Conservation (phyloP, 108 stramenopile genomes). For the Bacterosira constricta region DNA sequence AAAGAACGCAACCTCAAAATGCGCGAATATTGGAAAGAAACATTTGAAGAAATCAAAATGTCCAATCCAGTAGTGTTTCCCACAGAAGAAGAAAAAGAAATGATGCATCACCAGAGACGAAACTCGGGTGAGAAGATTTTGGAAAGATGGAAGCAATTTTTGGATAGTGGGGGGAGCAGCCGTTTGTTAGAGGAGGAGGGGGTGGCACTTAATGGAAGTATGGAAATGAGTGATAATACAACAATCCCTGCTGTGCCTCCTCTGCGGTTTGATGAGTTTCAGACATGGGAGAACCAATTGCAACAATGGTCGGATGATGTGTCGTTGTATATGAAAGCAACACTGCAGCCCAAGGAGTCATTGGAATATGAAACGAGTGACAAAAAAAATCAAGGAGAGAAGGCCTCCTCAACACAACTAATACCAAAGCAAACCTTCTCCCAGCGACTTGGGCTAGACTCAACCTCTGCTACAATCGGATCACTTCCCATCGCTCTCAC, state of each 20-base stretch:
- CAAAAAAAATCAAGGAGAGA: too few relatives aligned
- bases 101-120: background rate
- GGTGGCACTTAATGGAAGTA: background rate
- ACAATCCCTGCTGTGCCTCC: background rate
- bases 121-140: slow-evolving; percentile 9
- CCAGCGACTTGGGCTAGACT: slow-evolving; percentile 16
- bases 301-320: slow-evolving; percentile 84
- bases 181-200: slow-evolving; percentile 2
- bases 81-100: slow-evolving; percentile 11
- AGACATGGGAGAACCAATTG: slow-evolving; percentile 74
- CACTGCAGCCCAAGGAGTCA: slow-evolving; percentile 38
- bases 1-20: slow-evolving; percentile 8
- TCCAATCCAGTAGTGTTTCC: slow-evolving; percentile 37
- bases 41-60: slow-evolving; percentile 64
- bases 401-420: background rate
- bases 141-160: slow-evolving; percentile 58
- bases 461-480: background rate
- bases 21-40: slow-evolving; percentile 57
- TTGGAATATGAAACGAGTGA: slow-evolving; percentile 27
- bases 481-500: slow-evolving; percentile 36
- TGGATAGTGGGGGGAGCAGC: slow-evolving; percentile 29
- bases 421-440: background rate
- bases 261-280: slow-evolving; percentile 74
- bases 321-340: slow-evolving; percentile 60
- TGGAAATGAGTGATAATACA: background rate